Conservation (phyloP, 139 green algal species). For the Chlorella sp. region DNA sequence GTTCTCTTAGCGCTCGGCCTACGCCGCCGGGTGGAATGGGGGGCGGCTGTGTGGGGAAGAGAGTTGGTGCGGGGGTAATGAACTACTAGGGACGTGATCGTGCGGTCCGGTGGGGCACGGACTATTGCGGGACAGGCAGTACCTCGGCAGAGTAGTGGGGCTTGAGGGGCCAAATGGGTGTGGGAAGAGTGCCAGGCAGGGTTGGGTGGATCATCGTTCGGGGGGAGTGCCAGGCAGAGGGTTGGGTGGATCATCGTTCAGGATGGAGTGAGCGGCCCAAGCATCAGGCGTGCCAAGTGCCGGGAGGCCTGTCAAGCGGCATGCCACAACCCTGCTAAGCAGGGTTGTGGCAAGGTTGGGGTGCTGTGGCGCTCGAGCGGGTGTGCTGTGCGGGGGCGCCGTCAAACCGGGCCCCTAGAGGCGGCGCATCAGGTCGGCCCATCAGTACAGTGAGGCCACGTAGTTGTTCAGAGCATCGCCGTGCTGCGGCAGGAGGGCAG, state of each 20-base stretch:
- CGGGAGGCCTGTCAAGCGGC: no score
- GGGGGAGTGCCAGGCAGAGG: no score
- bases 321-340: not conserved
- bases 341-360: not conserved
- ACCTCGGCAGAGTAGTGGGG: no score
- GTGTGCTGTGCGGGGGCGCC: not conserved
- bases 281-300: not conserved
- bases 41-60: not conserved
- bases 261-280: not conserved
- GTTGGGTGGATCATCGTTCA: no score
- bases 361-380: not conserved
- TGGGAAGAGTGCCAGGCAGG: no score
- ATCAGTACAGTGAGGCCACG: not conserved
- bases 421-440: no score
- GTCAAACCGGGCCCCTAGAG: not conserved
- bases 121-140: no score
- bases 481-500: not conserved
- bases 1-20: not conserved
- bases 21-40: not conserved
- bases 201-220: no score
- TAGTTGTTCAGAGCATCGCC: conserved; percentile 33
- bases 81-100: no score
- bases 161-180: no score
- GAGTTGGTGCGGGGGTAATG: no score
- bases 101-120: no score